Evolutionary conservation across 768 basidiomycete species (phyloP).

Genomic region (Leccinum variicolor): DNA sequence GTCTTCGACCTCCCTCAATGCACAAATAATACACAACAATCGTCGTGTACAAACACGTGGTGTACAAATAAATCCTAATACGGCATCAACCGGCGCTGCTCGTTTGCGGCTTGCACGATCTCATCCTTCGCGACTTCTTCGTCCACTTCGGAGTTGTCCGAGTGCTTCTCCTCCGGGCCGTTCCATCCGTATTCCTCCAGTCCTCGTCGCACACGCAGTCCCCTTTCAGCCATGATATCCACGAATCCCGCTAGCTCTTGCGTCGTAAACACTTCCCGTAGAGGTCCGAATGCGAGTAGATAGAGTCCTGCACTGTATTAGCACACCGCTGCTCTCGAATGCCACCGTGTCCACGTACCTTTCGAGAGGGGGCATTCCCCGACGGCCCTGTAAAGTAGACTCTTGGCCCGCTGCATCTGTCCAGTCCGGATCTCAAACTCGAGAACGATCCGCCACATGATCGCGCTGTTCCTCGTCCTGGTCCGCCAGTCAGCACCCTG

Average conservation of each 20-base stretch:
- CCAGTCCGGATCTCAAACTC: slow-evolving; percentile 73
- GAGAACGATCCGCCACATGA: slow-evolving; percentile 71
- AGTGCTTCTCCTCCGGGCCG: slow-evolving; percentile 12
- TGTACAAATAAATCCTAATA: slow-evolving; percentile 6
- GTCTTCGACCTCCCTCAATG: slow-evolving; percentile 41
- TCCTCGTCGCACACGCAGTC: slow-evolving; percentile 57
- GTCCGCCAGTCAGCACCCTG: slow-evolving; percentile 7
- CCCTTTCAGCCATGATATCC: slow-evolving; percentile 77
- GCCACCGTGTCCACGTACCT: slow-evolving; percentile 39
- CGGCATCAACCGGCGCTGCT: neutral
- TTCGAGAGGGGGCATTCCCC: slow-evolving; percentile 73
- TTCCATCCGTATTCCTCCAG: slow-evolving; percentile 45
- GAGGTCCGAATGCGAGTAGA: slow-evolving; percentile 69
- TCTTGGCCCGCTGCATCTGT: slow-evolving; percentile 61
- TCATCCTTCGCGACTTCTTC: slow-evolving; percentile 54
- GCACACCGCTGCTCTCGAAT: slow-evolving; percentile 5
- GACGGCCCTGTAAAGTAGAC: slow-evolving; percentile 68
- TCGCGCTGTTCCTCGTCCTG: slow-evolving; percentile 64
- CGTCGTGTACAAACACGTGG: slow-evolving; percentile 18
- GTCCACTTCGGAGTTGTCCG: slow-evolving; percentile 11
- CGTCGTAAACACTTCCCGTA: slow-evolving; percentile 58
- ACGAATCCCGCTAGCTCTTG: slow-evolving; percentile 59
- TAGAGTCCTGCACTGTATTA: slow-evolving; percentile 55
- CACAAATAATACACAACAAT: slow-evolving; percentile 21
- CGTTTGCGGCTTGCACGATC: neutral